Conservation (phyloP, 106 monocot genomes). For the Dendrobium officinale region DNA sequence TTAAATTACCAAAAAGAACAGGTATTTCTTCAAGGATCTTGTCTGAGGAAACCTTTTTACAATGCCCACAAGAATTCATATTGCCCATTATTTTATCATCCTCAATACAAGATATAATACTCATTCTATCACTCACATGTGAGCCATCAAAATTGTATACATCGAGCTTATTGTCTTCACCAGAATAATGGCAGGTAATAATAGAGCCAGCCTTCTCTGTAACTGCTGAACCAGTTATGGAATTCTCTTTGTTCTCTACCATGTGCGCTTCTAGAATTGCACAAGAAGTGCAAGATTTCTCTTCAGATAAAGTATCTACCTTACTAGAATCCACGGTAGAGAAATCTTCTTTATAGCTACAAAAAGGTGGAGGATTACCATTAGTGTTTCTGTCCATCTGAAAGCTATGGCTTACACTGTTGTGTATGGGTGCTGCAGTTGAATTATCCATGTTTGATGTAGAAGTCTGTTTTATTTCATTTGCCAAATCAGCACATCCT, state of each 20-base stretch:
- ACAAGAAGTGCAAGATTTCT: background rate
- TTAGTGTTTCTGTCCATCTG: background rate
- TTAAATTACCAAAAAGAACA: background rate
- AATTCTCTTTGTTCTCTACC: background rate
- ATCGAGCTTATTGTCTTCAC: background rate
- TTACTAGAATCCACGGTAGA: slow-evolving; percentile 2
- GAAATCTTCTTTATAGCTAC: slow-evolving; percentile 3
- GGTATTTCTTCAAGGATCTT: background rate
- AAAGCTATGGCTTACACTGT: slow-evolving; percentile 3
- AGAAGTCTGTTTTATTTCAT: background rate
- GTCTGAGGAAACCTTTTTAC: background rate
- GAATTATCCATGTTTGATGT: background rate
- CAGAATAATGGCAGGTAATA: slow-evolving; percentile 6
- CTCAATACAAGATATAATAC: slow-evolving; percentile 5
- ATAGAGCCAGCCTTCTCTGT: slow-evolving; percentile 1
- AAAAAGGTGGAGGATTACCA: slow-evolving; percentile 1
- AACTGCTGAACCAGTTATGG: background rate
- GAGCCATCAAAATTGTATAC: background rate
- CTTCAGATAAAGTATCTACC: background rate
- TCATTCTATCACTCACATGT: background rate
- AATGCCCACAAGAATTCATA: slow-evolving; percentile 9
- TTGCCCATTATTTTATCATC: slow-evolving; percentile 7
- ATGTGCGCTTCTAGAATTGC: background rate
- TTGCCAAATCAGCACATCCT: slow-evolving; percentile 7
- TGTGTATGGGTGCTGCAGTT: background rate